These are phyloP conservation scores for Tranzscheliella williamsii DNA, from an alignment of 1,284 basidiomycete genomes.

Conservation along the genomic window DNA sequence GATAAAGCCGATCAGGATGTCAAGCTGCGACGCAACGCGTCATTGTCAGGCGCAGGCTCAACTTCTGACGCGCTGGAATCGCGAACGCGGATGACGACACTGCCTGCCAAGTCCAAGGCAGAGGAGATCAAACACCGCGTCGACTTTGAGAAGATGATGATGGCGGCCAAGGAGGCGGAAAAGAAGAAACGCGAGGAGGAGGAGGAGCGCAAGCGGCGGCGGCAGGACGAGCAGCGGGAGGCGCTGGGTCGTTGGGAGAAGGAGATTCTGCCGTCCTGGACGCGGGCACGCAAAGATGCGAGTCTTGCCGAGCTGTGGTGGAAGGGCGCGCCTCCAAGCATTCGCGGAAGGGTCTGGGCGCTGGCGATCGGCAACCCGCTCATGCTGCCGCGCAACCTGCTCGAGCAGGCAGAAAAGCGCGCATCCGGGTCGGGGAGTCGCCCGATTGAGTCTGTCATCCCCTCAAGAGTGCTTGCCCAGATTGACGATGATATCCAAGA, in stretches of 20 bases:
- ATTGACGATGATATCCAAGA: conserved; percentile 79
- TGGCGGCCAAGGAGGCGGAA: conserved; percentile 55
- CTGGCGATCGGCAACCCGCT: conserved; percentile 84
- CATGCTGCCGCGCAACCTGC: conserved; percentile 67
- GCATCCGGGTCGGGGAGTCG: background rate
- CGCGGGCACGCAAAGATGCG: conserved; percentile 70
- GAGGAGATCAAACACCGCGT: conserved; percentile 84
- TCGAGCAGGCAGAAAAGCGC: conserved; percentile 21
- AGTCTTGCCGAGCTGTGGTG: conserved; percentile 81
- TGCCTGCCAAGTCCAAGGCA: conserved; percentile 78
- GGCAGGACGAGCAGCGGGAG: conserved; percentile 66
- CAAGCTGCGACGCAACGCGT: conserved; percentile 25
- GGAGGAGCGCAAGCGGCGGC: conserved; percentile 19
- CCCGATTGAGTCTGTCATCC: conserved; percentile 8
- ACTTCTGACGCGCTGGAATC: conserved; percentile 62
- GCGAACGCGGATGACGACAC: conserved; percentile 71
- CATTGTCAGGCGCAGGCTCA: conserved; percentile 9
- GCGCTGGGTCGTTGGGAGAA: conserved; percentile 76
- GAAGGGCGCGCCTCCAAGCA: conserved; percentile 82
- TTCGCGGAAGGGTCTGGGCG: conserved; percentile 85
- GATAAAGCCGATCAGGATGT: conserved; percentile 29
- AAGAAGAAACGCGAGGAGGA: conserved; percentile 38
- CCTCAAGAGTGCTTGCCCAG: conserved; percentile 65
- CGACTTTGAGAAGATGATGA: conserved; percentile 93
- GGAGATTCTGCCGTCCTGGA: conserved; percentile 81